phyloP scores from a whole-genome alignment of 106 monocot genomes.

The Allium fistulosum region DNA sequence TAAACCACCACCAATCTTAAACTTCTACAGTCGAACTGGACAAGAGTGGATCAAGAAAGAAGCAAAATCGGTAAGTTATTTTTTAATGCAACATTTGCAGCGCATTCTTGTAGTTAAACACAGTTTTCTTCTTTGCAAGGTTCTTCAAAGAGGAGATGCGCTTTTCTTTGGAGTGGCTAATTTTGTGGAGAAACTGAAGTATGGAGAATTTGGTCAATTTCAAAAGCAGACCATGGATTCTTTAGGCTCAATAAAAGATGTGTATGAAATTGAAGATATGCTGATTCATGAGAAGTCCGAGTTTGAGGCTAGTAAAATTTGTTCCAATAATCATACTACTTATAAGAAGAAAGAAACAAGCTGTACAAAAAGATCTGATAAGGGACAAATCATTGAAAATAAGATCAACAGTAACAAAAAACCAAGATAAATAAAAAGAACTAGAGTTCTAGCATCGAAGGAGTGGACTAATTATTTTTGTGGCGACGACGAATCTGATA shows the following conservation, averaged over 20 bases:
- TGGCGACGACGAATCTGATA: too few relatives aligned
- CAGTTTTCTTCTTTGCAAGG: conserved; percentile 26
- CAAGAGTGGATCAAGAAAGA: conserved; percentile 69
- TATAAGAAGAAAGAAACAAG: too few relatives aligned
- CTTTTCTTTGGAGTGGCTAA: conserved; percentile 60
- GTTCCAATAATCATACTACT: too few relatives aligned
- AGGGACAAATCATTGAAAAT: too few relatives aligned
- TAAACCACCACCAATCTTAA: conserved; percentile 60
- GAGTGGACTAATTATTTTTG: too few relatives aligned
- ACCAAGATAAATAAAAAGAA: too few relatives aligned
- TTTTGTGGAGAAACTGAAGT: conserved; percentile 35
- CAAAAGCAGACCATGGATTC: not conserved
- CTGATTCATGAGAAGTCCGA: conserved; percentile 61
- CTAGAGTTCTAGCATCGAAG: too few relatives aligned
- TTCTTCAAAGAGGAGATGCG: conserved; percentile 26
- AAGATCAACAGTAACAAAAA: too few relatives aligned
- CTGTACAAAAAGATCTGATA: too few relatives aligned
- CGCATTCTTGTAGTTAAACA: conserved; percentile 6
- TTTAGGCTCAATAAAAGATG: conserved; percentile 26
- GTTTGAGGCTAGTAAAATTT: too few relatives aligned
- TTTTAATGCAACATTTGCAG: not conserved
- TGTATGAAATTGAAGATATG: conserved; percentile 58
- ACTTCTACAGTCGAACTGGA: conserved; percentile 39
- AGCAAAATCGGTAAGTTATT: conserved; percentile 53
- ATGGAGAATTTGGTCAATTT: conserved; percentile 12